These are phyloP conservation scores for Cystofilobasidium capitatum DNA, from an alignment of 768 basidiomycete genomes.

Conservation along the genomic window DNA sequence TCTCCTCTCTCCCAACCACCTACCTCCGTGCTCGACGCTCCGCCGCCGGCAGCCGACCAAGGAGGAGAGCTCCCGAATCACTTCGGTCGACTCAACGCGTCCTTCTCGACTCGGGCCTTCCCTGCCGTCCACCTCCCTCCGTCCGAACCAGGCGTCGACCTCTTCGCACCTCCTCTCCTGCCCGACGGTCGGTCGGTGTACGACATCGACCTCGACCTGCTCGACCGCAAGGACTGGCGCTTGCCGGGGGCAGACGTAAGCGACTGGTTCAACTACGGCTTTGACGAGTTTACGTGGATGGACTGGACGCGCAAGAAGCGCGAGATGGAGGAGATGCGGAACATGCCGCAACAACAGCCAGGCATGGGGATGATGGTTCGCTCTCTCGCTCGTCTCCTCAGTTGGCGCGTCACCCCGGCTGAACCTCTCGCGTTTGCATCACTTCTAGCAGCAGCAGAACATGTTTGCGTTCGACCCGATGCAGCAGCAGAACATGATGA, in stretches of 20 bases:
- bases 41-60: not conserved
- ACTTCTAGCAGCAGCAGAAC: not conserved
- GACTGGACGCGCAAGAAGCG: slow-evolving; percentile 49
- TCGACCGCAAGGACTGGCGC: slow-evolving; percentile 82
- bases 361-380: slow-evolving; percentile 14
- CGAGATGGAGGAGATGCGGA: slow-evolving; percentile 35
- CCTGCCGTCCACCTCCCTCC: slow-evolving; percentile 9
- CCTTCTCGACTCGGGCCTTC: slow-evolving; percentile 6
- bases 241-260: slow-evolving; percentile 81
- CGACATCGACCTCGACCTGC: slow-evolving; percentile 66
- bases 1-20: not conserved
- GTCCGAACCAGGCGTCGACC: slow-evolving; percentile 15
- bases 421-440: not conserved
- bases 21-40: not conserved
- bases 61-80: not conserved
- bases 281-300: slow-evolving; percentile 94
- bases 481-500: slow-evolving; percentile 4
- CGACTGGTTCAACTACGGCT: slow-evolving; percentile 99
- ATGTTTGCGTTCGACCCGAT: slow-evolving; percentile 2
- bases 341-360: not conserved
- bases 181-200: slow-evolving; percentile 46
- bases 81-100: slow-evolving; percentile 3
- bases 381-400: not conserved
- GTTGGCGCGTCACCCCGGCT: not conserved
- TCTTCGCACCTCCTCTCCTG: slow-evolving; percentile 11